Conservation (phyloP, 2,329 filamentous ascomycete genomes). For the Colletotrichum sp. region DNA sequence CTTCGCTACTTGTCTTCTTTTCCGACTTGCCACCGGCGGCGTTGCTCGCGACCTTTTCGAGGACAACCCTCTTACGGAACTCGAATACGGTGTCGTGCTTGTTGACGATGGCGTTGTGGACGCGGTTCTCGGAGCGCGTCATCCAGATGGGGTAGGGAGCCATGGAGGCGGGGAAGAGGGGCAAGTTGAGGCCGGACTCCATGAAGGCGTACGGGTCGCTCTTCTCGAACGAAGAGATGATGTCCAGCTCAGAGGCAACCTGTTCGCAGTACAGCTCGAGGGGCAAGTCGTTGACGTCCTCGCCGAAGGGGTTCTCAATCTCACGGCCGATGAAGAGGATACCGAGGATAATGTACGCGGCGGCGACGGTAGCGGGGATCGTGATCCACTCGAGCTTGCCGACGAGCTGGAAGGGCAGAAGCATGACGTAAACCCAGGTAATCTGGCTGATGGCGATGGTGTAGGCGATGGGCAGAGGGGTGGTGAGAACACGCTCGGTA, state of each 20-base stretch:
- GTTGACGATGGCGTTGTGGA: conserved; percentile 42
- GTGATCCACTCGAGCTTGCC: conserved; percentile 70
- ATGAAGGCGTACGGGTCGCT: conserved; percentile 34
- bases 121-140: conserved; percentile 43
- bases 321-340: conserved; percentile 77
- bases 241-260: conserved; percentile 75
- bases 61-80: conserved; percentile 20
- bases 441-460: conserved; percentile 86
- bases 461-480: conserved; percentile 83
- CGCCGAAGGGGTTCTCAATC: conserved; percentile 85
- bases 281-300: conserved; percentile 82
- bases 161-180: conserved; percentile 59
- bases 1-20: conserved; percentile 18
- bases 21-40: background rate
- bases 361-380: conserved; percentile 75
- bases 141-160: conserved; percentile 42
- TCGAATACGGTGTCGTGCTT: conserved; percentile 34
- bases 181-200: conserved; percentile 49
- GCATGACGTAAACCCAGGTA: conserved; percentile 81
- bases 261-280: conserved; percentile 80
- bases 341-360: conserved; percentile 83
- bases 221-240: conserved; percentile 55
- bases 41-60: conserved; percentile 10
- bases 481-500: conserved; percentile 80
- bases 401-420: conserved; percentile 82